Base-by-base conservation (phyloP, 257 asterid species). In the Lycium barbarum region DNA sequence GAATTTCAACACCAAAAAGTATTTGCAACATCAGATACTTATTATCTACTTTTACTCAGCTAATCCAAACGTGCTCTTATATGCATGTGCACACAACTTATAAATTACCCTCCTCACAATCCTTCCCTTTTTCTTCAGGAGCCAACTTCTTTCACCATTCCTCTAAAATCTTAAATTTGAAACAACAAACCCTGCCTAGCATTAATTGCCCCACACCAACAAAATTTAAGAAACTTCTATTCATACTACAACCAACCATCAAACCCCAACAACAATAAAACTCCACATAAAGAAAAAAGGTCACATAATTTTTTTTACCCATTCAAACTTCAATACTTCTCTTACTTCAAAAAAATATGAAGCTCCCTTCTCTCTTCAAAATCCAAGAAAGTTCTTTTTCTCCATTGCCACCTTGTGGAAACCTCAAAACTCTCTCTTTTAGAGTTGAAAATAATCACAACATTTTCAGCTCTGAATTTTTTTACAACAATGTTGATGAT, bases 361-460 rank as follows among this genome's bases (percentile, higher is more conserved):
- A 87, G 55, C 85, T 93, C 22, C 92, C 97, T 6, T 93, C 84
- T 71, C 88, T 90, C 3, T 90, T 85, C 86, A 93, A 92, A 88
- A 35, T 84, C 86, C 13, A 83, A 9, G 90, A 84, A 67, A 63
- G 84, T 38, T 8, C 85, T 78, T 20, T 68, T 86, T 8, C 87
- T 61, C 59, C 85, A 79, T 45, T 86, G 88, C 90, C 86, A 84
- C 86, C 93, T 83, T 90, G 73, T 20, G 86, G 58, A 88, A 86
- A 18, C 82, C 92, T 91, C 2, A 88, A 86, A 59, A 91, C 97
- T 58, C 93, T 87, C 58, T 91, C 96, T 45, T 91, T 91, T 89
- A 88, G 93, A 6, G 81, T 84, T 10, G 58, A 35, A 61, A 57
- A 83, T 74, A 40, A 78, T 79, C 51, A 80, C 18, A 54, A 73